Conservation (phyloP, 176 grass and related monocot species). For the Miscanthus lutarioriparius region DNA sequence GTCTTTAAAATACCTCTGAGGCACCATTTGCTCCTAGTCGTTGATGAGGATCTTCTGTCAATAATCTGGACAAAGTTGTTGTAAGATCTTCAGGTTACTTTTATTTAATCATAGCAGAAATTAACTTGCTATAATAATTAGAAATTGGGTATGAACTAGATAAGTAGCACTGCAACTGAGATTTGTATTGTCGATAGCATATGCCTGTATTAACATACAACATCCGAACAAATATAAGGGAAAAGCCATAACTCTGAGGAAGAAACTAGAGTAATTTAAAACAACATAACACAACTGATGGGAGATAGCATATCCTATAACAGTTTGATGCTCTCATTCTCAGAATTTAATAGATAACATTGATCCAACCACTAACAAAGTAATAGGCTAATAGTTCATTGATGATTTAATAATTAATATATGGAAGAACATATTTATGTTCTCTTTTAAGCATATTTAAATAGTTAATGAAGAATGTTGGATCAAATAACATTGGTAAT, state of each 20-base stretch:
- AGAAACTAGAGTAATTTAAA: background rate
- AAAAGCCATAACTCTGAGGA: constrained; percentile 3
- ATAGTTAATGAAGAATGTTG: constrained; percentile 27
- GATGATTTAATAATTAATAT: constrained; percentile 22
- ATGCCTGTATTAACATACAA: constrained; percentile 19
- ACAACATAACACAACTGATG: constrained; percentile 13
- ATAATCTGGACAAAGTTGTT: constrained; percentile 64
- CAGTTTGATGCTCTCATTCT: constrained; percentile 3
- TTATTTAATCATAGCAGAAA: constrained; percentile 16
- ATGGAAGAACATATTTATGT: background rate
- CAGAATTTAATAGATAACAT: constrained; percentile 5
- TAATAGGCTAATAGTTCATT: background rate
- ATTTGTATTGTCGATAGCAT: background rate
- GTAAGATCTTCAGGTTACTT: constrained; percentile 11
- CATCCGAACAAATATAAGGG: constrained; percentile 26
- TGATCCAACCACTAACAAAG: background rate
- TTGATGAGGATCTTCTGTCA: constrained; percentile 98
- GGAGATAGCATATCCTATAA: background rate
- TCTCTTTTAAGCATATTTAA: constrained; percentile 5
- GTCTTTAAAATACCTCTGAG: constrained; percentile 73
- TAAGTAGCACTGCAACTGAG: constrained; percentile 27
- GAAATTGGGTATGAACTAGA: constrained; percentile 25
- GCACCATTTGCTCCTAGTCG: constrained; percentile 88
- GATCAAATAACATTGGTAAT: background rate
- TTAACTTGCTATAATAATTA: constrained; percentile 31